Conservation (phyloP, 148 eudicot species). For the Rhododendron simsii region DNA sequence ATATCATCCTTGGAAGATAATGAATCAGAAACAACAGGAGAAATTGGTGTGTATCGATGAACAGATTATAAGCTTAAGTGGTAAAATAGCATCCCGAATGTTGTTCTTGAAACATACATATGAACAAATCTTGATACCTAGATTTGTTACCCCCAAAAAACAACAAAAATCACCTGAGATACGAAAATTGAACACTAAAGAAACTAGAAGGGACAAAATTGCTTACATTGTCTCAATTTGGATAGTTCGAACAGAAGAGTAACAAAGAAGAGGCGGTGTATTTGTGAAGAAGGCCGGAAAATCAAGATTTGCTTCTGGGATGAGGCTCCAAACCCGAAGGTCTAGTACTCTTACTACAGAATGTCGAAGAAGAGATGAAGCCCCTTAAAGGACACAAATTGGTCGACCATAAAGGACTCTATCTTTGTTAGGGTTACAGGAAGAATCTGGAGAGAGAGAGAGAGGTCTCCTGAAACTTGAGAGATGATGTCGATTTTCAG, state of each 20-base stretch:
- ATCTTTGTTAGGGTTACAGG: neutral
- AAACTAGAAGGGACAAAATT: neutral
- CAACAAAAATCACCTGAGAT: constrained; percentile 1
- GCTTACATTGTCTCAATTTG: neutral
- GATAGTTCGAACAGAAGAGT: neutral
- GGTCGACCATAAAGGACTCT: neutral
- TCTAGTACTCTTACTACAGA: neutral
- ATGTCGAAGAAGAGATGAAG: neutral
- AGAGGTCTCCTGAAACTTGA: neutral
- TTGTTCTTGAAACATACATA: neutral
- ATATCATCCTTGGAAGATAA: neutral
- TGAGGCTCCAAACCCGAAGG: neutral
- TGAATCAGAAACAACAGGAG: neutral
- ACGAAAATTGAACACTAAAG: neutral
- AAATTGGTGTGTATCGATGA: neutral
- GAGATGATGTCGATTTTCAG: neutral
- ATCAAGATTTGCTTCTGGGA: constrained; percentile 3
- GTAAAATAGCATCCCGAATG: neutral
- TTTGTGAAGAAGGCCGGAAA: neutral
- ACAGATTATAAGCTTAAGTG: neutral
- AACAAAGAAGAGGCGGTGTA: neutral
- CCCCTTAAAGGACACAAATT: neutral
- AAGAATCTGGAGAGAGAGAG: neutral
- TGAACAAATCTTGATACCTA: neutral
- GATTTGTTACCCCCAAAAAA: neutral